Percentiles rank a stretch among this genome's conserved stretches.
These are phyloP conservation scores for Uncinocarpus reesii DNA, from an alignment of 2,329 filamentous ascomycete species.

Conservation along the genomic window DNA sequence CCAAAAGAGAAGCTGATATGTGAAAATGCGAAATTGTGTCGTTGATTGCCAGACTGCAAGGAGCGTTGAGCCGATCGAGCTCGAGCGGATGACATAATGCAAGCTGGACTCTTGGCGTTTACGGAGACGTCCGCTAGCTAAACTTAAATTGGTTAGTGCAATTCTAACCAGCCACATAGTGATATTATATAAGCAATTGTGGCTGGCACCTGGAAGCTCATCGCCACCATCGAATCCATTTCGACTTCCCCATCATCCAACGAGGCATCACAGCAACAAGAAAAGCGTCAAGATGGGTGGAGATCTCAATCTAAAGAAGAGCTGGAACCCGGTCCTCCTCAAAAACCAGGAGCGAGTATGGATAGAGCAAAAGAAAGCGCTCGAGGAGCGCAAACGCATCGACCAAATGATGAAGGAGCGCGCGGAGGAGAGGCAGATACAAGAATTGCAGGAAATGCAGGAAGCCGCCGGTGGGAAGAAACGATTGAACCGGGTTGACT, in stretches of 20 bases:
- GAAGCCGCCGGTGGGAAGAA: constrained; percentile 79
- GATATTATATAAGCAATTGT: background rate
- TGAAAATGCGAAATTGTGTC: too few relatives aligned
- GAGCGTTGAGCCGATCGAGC: too few relatives aligned
- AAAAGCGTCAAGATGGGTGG: constrained; percentile 36
- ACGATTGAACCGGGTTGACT: constrained; percentile 75
- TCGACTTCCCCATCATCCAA: background rate
- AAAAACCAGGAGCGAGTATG: constrained; percentile 86
- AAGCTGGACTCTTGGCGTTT: background rate
- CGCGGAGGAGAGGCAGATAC: constrained; percentile 82
- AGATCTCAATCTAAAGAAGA: constrained; percentile 89
- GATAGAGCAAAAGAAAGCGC: constrained; percentile 81
- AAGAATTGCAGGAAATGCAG: constrained; percentile 81
- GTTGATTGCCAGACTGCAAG: too few relatives aligned
- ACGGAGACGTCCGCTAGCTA: constrained; percentile 1
- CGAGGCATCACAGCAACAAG: background rate
- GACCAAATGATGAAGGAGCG: constrained; percentile 87
- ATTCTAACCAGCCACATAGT: background rate
- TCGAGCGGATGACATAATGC: constrained; percentile 4
- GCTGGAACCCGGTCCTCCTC: constrained; percentile 84
- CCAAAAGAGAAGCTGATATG: background rate
- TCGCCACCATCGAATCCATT: background rate
- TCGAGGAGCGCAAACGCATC: constrained; percentile 89
- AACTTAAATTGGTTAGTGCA: constrained; percentile 1
- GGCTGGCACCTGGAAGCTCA: background rate